A percentile compares a stretch with the other conserved stretches of the same genome.
Evolutionary conservation across 83 land plant genomes (phyloP).

Genomic region (Thuja plicata): DNA sequence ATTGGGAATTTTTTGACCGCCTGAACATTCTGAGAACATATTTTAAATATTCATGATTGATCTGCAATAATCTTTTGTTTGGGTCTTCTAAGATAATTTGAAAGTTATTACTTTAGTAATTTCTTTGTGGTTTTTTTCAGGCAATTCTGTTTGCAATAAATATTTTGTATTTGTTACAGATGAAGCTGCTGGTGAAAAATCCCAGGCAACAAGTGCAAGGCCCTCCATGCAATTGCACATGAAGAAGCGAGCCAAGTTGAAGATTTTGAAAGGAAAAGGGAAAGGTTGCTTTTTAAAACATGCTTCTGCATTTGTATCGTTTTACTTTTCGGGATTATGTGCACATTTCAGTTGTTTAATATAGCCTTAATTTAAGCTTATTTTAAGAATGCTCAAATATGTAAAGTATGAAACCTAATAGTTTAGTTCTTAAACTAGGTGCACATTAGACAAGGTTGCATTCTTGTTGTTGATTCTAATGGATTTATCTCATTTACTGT

Average conservation of each 20-base stretch:
- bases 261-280: constrained; percentile 10
- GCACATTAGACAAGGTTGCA: neutral
- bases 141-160: neutral
- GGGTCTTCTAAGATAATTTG: neutral
- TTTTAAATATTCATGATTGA: neutral
- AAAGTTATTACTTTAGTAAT: neutral
- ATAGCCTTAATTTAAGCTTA: neutral
- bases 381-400: neutral
- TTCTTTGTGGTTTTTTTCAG: neutral
- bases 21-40: neutral
- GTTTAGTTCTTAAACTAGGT: neutral
- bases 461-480: neutral
- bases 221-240: neutral
- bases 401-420: neutral
- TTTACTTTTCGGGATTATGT: neutral
- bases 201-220: constrained; percentile 1
- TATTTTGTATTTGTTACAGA: neutral
- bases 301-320: neutral
- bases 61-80: neutral
- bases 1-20: neutral
- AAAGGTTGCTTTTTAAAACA: neutral
- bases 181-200: neutral
- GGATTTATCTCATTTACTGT: neutral
- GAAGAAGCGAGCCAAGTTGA: constrained; percentile 13
- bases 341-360: neutral